Evolutionary conservation across 768 basidiomycete species (phyloP), one percentile per base, ranked within the genome.

Genomic region (Rhizopogon vulgaris): DNA sequence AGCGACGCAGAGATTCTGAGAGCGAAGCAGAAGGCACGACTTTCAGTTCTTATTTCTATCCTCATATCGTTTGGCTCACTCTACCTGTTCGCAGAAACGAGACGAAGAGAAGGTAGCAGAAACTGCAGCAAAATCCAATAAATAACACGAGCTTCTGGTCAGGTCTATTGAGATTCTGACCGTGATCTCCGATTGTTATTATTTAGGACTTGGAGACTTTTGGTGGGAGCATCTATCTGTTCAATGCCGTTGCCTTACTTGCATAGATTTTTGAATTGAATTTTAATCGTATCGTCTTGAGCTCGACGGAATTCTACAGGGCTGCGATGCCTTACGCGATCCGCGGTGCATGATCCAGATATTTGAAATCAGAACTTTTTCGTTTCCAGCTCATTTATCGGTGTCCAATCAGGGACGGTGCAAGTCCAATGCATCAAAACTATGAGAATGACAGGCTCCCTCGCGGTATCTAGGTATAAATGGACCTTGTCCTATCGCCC

Each of bases 1-100:
- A 91, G 89, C 52, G 87, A 91, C 67, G 87, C 89, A 39, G 84
- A 84, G 60, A 78, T 79, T 41, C 66, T 91, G 54, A 78, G 84
- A 52, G 80, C 82, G 55, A 91, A 91, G 66, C 88, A 90, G 66
- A 87, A 85, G 84, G 88, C 83, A 70, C 38, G 73, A 14, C 22
- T 47, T 56, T 56, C 50, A 42, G 51, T 55, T 28, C 46, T 3
- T 22, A 25, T 42, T 36, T 47, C 41, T 27, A 18, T 41, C 47
- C 11, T 18, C n/a, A 14, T 41, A 30, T 36, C 2, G 11, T 32
- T 46, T 45, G 30, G 24, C 56, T 53, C 49, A 64, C 52, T 38
- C 34, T 41, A 52, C 40, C 48, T 34, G 27, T 38, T 45, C 47
- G 36, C 56, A 83, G 81, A 80, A 80, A 74, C 79, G 76, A 51